Conservation (phyloP, 306 rosid species). For the Vicia sativa region DNA sequence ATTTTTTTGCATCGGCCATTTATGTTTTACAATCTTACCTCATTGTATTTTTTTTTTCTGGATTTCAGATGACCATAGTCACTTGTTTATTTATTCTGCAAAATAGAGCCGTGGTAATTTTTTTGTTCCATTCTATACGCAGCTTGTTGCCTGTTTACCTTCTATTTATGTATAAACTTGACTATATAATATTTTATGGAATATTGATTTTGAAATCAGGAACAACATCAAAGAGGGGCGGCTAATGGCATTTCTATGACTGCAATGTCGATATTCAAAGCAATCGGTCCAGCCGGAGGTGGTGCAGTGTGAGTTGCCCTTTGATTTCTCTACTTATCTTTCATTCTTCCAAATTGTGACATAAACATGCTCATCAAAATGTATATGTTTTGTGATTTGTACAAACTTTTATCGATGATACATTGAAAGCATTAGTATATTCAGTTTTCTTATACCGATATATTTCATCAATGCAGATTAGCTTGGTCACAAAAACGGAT, state of each 20-base stretch:
- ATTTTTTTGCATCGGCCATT: background rate
- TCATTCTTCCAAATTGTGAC: background rate
- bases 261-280: conserved; percentile 72
- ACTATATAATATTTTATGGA: too few relatives aligned
- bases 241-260: conserved; percentile 89
- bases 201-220: conserved; percentile 48
- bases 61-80: conserved; percentile 45
- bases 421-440: background rate
- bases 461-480: conserved; percentile 32
- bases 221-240: conserved; percentile 76
- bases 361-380: background rate
- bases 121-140: background rate
- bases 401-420: background rate
- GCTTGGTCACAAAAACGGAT: conserved; percentile 32
- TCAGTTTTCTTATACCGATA: conserved; percentile 6
- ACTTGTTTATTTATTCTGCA: conserved; percentile 68
- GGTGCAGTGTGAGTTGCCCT: conserved; percentile 68
- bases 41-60: conserved; percentile 16
- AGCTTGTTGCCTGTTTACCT: too few relatives aligned
- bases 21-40: background rate
- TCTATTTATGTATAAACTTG: too few relatives aligned
- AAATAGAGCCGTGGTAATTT: conserved; percentile 77
- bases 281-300: conserved; percentile 81
- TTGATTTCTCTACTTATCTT: background rate
- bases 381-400: background rate